Evolutionary conservation across 176 grass and related monocot species (phyloP).

Genomic region (Musa schizocarpa): DNA sequence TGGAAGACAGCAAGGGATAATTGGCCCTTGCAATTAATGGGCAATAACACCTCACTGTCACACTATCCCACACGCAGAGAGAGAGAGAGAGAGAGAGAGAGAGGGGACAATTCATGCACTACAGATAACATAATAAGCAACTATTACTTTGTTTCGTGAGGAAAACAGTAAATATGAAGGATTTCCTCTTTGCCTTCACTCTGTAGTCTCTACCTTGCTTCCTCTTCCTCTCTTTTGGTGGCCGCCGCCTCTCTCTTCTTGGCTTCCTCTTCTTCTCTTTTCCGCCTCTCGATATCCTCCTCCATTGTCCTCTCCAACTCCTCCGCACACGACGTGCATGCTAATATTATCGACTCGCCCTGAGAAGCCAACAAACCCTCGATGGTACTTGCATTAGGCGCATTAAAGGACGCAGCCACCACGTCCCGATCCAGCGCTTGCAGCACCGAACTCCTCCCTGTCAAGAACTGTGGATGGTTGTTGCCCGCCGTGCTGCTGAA

Average conservation of each 20-base stretch:
- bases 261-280: background rate
- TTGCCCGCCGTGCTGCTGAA: conserved; percentile 58
- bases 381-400: conserved; percentile 33
- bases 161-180: too few species aligned
- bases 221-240: too few species aligned
- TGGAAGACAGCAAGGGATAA: too few species aligned
- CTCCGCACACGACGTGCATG: conserved; percentile 75
- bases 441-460: conserved; percentile 45
- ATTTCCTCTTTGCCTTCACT: background rate
- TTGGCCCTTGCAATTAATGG: too few species aligned
- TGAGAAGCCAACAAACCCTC: conserved; percentile 39
- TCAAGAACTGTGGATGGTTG: conserved; percentile 87
- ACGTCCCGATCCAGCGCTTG: conserved; percentile 41
- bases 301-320: conserved; percentile 41
- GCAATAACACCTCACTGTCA: too few species aligned
- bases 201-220: background rate
- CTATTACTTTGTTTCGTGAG: too few species aligned
- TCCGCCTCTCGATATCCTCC: conserved; percentile 16
- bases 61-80: too few species aligned
- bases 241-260: background rate
- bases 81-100: too few species aligned
- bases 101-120: too few species aligned
- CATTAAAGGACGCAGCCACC: conserved; percentile 35
- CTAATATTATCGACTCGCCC: conserved; percentile 43
- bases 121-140: too few species aligned